Percentiles rank a stretch among this genome's conserved stretches.
These are phyloP conservation scores for Silene latifolia DNA, from an alignment of 148 eudicot genomes.

Conservation along the genomic window DNA sequence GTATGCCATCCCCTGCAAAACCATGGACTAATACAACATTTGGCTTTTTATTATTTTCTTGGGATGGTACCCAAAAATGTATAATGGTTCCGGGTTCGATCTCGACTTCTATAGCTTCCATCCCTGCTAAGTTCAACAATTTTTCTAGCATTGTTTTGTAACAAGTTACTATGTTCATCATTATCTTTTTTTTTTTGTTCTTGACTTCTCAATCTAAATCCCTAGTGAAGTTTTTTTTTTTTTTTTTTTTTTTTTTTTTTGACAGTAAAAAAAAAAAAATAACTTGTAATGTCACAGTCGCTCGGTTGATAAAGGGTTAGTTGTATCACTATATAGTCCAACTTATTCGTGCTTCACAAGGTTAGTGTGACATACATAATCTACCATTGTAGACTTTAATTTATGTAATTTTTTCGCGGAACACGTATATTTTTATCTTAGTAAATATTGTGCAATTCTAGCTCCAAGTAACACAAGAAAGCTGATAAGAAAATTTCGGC, in stretches of 20 bases:
- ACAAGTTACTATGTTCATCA: constrained; percentile 30
- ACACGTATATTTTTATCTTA: too few relatives aligned
- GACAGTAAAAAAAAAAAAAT: too few relatives aligned
- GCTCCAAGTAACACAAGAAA: too few relatives aligned
- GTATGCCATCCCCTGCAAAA: constrained; percentile 37
- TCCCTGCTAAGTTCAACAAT: constrained; percentile 29
- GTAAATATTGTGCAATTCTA: too few relatives aligned
- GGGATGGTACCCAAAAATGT: constrained; percentile 36
- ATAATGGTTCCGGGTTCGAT: constrained; percentile 41
- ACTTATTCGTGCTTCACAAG: constrained; percentile 4
- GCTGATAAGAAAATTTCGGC: too few relatives aligned
- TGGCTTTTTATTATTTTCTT: constrained; percentile 23
- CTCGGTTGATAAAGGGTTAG: too few relatives aligned
- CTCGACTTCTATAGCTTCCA: constrained; percentile 31
- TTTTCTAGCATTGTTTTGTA: constrained; percentile 25
- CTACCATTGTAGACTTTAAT: background rate
- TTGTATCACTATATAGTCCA: background rate
- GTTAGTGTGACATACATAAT: background rate
- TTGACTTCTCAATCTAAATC: too few relatives aligned
- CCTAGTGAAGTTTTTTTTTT: too few relatives aligned
- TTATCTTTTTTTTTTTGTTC: constrained; percentile 16
- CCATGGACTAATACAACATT: constrained; percentile 41
- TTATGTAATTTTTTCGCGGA: background rate
- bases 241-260: too few relatives aligned
- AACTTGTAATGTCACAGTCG: too few relatives aligned